These are phyloP conservation scores for Porogramme epimiltina DNA, from an alignment of 1,284 basidiomycete genomes.

Conservation along the genomic window DNA sequence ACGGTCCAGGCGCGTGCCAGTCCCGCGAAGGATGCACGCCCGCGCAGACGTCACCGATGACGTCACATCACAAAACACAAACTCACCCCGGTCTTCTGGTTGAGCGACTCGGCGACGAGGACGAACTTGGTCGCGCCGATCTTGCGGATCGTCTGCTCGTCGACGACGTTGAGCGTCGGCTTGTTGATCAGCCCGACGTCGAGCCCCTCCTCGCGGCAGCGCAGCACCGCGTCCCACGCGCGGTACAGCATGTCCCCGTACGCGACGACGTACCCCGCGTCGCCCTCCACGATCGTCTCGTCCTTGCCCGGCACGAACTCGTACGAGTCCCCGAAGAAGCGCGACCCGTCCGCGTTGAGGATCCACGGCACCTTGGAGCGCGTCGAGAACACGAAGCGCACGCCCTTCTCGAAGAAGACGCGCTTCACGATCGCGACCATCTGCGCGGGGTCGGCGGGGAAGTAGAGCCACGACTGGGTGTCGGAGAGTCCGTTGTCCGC, in stretches of 20 bases:
- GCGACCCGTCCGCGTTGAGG: constrained; percentile 72
- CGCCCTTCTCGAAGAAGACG: constrained; percentile 79
- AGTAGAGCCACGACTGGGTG: constrained; percentile 78
- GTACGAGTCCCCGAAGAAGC: constrained; percentile 72
- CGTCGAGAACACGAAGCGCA: constrained; percentile 85
- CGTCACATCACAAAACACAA: background rate
- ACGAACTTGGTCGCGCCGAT: constrained; percentile 75
- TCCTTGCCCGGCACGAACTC: constrained; percentile 82
- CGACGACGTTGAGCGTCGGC: constrained; percentile 78
- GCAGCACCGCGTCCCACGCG: constrained; percentile 77
- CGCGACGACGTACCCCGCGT: constrained; percentile 74
- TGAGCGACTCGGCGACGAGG: constrained; percentile 82
- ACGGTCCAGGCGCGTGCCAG: background rate
- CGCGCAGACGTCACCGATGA: no score
- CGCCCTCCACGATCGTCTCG: constrained; percentile 72
- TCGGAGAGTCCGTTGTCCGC: constrained; percentile 84
- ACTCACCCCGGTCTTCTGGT: constrained; percentile 82
- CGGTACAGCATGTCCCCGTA: constrained; percentile 85
- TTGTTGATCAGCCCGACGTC: constrained; percentile 87
- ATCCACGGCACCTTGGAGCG: constrained; percentile 86
- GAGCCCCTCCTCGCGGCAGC: constrained; percentile 67
- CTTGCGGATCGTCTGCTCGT: constrained; percentile 74
- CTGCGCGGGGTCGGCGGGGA: constrained; percentile 81
- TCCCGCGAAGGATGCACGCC: constrained; percentile 1
- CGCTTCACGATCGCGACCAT: constrained; percentile 77